These are phyloP conservation scores for Sporisorium graminicola DNA, from an alignment of 1,284 basidiomycete species.

Conservation along the genomic window DNA sequence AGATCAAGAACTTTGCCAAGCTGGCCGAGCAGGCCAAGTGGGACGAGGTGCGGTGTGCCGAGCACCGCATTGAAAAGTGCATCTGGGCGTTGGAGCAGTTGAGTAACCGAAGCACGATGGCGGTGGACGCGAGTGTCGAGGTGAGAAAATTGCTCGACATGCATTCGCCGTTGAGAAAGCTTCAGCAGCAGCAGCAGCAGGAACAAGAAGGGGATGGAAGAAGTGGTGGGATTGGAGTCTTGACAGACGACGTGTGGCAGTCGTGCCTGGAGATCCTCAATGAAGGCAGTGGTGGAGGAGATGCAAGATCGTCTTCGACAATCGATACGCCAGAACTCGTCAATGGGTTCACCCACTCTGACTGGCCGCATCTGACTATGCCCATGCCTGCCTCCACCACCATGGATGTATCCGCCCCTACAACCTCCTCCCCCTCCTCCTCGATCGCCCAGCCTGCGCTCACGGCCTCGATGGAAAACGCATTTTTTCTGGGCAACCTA, in stretches of 20 bases:
- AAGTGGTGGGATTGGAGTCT: neutral
- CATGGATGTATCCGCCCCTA: neutral
- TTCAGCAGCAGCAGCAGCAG: slow-evolving; percentile 7
- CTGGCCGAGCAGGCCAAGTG: slow-evolving; percentile 14
- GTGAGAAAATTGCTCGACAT: slow-evolving; percentile 19
- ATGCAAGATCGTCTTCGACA: neutral
- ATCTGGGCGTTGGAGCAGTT: slow-evolving; percentile 47
- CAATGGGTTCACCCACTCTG: neutral
- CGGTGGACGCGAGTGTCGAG: slow-evolving; percentile 32
- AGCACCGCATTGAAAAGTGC: slow-evolving; percentile 36
- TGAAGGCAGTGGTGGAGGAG: slow-evolving; percentile 4
- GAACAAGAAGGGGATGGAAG: neutral
- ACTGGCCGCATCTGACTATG: slow-evolving; percentile 1
- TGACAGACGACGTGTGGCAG: slow-evolving; percentile 41
- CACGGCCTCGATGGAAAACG: neutral
- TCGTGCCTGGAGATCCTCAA: slow-evolving; percentile 34
- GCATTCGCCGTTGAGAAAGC: slow-evolving; percentile 26
- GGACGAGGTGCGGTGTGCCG: slow-evolving; percentile 28
- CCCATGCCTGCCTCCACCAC: neutral
- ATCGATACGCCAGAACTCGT: slow-evolving; percentile 1
- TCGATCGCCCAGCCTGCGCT: neutral
- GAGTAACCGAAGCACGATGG: slow-evolving; percentile 33
- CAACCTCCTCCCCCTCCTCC: neutral
- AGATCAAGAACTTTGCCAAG: slow-evolving; percentile 25
- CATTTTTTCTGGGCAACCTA: slow-evolving; percentile 11